Base-by-base conservation (phyloP, 2,329 filamentous ascomycete genomes). In the Penicillium sp. region DNA sequence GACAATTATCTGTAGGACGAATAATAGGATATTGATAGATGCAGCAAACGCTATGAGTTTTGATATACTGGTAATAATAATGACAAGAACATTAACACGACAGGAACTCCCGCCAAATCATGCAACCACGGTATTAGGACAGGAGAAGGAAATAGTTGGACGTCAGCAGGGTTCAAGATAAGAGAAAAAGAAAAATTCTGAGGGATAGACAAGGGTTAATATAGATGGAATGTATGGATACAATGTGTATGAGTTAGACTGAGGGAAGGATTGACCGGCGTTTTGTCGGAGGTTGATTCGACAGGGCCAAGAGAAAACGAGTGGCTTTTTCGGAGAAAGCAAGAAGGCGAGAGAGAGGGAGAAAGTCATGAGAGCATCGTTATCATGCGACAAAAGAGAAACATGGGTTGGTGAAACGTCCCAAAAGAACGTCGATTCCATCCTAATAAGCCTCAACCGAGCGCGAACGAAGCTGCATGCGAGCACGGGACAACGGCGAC, bases 401-500 rank as follows among this genome's bases (percentile, higher is more conserved):
- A 54, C 35, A 18, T 2, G 29, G 13, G 8, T 43, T 7, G 29
- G 29, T 42, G n/a, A 47, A 16, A n/a, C 32, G 13, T 45, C 14
- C 11, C 22, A n/a, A 32, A 20, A 32, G 44, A 50, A 18, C 26
- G 24, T 31, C 32, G 32, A 20, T 18, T 7, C 2, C 34, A 29
- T 35, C 18, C 49, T 59, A 71, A 47, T 64, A 69, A 39, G 63
- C 63, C 54, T 66, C 64, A 42, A 71, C 68, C 9, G 65, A 71
- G 38, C 61, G 64, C 31, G 56, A 37, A 20, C 61, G 61, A n/a
- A 66, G 55, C 45, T 61, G 65, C 61, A 64, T 61, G 8, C 62
- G 54, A 10, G 61, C 61, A 5, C 61, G 61, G 13, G 62, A 59
- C 16, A 62, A 53, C 14, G 63, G 61, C 14, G 61, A 62, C 22